phyloP scores from a whole-genome alignment of 306 rosid genomes.

The Erythrophleum fordii region DNA sequence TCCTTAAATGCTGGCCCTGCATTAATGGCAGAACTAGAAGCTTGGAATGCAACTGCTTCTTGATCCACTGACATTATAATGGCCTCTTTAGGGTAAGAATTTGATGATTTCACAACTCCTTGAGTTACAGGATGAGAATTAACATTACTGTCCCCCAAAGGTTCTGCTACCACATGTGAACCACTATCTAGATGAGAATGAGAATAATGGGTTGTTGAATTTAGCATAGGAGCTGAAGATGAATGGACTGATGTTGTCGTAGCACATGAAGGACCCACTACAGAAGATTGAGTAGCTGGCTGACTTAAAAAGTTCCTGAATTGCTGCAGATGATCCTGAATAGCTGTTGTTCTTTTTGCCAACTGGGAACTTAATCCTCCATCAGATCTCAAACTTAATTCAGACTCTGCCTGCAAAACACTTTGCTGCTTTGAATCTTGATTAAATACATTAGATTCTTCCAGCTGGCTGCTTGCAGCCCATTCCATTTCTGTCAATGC shows the following conservation, averaged over 20 bases:
- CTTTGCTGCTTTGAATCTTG: conserved; percentile 56
- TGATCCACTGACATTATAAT: conserved; percentile 48
- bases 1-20: conserved; percentile 50
- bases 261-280: conserved; percentile 75
- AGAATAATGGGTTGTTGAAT: conserved; percentile 68
- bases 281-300: conserved; percentile 79
- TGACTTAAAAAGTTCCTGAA: conserved; percentile 73
- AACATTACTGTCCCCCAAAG: conserved; percentile 45
- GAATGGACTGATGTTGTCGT: conserved; percentile 87
- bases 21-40: conserved; percentile 43
- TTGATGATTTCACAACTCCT: conserved; percentile 45
- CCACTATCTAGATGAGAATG: conserved; percentile 50
- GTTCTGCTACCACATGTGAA: conserved; percentile 48
- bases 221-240: conserved; percentile 82
- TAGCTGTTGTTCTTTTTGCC: conserved; percentile 59
- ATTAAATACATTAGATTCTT: conserved; percentile 55
- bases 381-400: conserved; percentile 53
- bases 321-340: conserved; percentile 75
- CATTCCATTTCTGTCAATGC: conserved; percentile 97
- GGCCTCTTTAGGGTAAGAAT: conserved; percentile 44
- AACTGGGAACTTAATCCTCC: conserved; percentile 63
- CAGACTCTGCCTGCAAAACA: conserved; percentile 53
- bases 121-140: conserved; percentile 45
- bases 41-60: conserved; percentile 43
- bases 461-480: conserved; percentile 59